phyloP scores from a whole-genome alignment of 2,329 filamentous ascomycete genomes.

The Ceratocystis alfenasii region DNA sequence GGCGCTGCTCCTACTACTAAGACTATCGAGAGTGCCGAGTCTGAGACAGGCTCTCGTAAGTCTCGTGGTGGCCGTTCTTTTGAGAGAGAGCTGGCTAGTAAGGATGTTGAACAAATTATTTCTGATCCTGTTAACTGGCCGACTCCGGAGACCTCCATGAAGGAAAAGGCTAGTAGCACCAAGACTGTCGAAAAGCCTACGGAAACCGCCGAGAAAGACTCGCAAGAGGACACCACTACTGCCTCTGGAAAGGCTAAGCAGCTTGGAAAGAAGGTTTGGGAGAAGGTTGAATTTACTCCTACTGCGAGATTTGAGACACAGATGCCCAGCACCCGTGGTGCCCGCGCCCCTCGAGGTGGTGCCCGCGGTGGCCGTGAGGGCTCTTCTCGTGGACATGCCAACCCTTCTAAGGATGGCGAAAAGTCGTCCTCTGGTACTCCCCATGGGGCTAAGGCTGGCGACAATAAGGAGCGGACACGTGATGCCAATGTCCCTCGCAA shows the following conservation, averaged over 20 bases:
- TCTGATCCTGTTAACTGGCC: constrained; percentile 72
- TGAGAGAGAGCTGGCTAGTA: constrained; percentile 12
- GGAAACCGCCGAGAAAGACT: constrained; percentile 50
- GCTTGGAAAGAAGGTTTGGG: constrained; percentile 69
- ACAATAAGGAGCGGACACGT: constrained; percentile 19
- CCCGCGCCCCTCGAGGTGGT: constrained; percentile 38
- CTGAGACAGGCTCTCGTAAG: constrained; percentile 26
- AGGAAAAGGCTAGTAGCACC: constrained; percentile 48
- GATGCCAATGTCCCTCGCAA: constrained; percentile 26
- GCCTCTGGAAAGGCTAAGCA: constrained; percentile 38
- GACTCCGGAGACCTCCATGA: constrained; percentile 63
- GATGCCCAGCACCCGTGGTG: constrained; percentile 43
- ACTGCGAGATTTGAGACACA: constrained; percentile 80
- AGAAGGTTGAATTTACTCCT: constrained; percentile 68
- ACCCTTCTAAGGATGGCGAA: constrained; percentile 29
- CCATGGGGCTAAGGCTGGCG: constrained; percentile 16
- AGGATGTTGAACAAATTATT: constrained; percentile 20
- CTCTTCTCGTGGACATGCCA: constrained; percentile 26
- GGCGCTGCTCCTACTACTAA: constrained; percentile 23
- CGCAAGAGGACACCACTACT: constrained; percentile 40
- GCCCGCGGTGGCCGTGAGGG: constrained; percentile 30
- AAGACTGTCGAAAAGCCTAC: constrained; percentile 55
- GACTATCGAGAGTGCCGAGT: constrained; percentile 30
- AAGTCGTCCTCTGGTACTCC: constrained; percentile 29
- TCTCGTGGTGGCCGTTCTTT: constrained; percentile 34